Evolutionary conservation across 2,329 filamentous ascomycete species (phyloP).

Genomic region (Drechslera avenae): DNA sequence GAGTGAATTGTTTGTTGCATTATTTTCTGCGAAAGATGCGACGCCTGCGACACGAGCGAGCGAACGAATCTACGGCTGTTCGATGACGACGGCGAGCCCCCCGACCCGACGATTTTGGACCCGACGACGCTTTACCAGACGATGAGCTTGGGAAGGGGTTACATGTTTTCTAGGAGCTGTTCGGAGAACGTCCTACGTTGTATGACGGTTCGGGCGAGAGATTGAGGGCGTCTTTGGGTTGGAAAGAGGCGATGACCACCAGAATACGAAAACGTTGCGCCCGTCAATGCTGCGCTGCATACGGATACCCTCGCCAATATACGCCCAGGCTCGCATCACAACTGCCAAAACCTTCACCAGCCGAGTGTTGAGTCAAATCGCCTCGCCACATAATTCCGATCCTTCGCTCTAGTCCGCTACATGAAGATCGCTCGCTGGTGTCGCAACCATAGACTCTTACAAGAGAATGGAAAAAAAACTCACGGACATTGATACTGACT

Average conservation of each 20-base stretch:
- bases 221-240: neutral
- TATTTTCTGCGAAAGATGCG: constrained; percentile 7
- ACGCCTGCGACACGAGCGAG: constrained; percentile 38
- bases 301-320: neutral
- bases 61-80: constrained; percentile 21
- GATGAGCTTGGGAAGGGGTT: neutral
- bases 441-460: constrained; percentile 4
- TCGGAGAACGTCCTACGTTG: no score
- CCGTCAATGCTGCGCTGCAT: no score
- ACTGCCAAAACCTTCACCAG: neutral
- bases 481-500: constrained; percentile 24
- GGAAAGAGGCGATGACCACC: neutral
- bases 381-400: neutral
- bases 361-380: neutral
- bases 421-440: constrained; percentile 9
- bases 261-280: neutral
- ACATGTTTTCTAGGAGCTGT: no score
- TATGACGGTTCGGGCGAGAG: no score
- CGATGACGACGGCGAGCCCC: constrained; percentile 29
- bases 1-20: constrained; percentile 24
- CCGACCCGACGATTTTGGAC: constrained; percentile 13
- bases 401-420: neutral
- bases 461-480: neutral
- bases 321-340: no score
- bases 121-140: constrained; percentile 2